Evolutionary conservation across 192 early-diverging fungal genomes (phyloP).

Genomic region (Coemansia sp.): DNA sequence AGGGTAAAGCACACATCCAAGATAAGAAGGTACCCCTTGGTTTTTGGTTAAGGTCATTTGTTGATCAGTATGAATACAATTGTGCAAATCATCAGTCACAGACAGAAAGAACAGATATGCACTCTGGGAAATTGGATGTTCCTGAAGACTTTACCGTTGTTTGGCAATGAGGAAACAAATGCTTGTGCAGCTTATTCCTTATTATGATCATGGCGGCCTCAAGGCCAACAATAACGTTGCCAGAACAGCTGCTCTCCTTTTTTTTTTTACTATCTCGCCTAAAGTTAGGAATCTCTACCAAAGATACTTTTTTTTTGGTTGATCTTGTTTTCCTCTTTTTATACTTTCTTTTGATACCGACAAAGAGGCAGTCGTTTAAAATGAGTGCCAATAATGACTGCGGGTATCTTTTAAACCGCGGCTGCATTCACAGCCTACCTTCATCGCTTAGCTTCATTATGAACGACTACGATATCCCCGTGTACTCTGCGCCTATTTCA

Average conservation of each 20-base stretch:
- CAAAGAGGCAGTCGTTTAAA: too few species aligned
- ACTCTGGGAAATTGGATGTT: neutral
- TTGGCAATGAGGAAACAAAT: neutral
- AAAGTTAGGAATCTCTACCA: neutral
- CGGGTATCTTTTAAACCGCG: too few species aligned
- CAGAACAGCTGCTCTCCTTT: neutral
- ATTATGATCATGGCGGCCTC: neutral
- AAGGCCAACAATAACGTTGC: neutral
- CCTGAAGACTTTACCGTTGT: neutral
- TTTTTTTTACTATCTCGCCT: neutral
- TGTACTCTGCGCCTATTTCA: neutral
- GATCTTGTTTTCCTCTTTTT: too few species aligned
- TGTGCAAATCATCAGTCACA: neutral
- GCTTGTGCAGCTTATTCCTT: neutral
- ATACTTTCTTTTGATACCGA: too few species aligned
- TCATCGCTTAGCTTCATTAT: neutral
- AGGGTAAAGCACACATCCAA: neutral
- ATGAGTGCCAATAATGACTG: too few species aligned
- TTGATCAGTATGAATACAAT: neutral
- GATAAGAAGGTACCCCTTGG: neutral
- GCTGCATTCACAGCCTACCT: neutral
- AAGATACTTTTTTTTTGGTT: too few species aligned
- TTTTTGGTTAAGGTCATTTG: neutral
- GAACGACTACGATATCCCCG: neutral
- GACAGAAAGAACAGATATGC: neutral